Conservation (phyloP, 148 eudicot genomes). For the Rheum nobile region DNA sequence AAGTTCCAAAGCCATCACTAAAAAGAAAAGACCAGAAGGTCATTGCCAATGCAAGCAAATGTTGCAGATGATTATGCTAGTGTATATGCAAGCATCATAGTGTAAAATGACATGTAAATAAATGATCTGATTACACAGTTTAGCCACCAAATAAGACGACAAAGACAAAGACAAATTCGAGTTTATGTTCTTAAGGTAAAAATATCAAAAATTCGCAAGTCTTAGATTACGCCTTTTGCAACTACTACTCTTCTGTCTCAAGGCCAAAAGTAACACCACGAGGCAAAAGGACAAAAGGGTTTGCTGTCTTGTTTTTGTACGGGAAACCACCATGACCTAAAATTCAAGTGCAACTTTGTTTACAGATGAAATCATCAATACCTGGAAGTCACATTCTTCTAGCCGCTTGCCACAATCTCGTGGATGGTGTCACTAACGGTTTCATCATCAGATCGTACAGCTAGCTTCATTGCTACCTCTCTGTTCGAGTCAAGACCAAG, state of each 20-base stretch:
- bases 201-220: not conserved
- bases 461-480: slow-evolving; percentile 96
- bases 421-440: slow-evolving; percentile 85
- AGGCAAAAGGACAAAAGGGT: not conserved
- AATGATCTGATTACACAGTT: not conserved
- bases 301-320: not conserved
- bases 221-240: not conserved
- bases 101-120: not conserved
- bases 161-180: not conserved
- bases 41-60: no score
- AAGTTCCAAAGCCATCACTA: no score
- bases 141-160: not conserved
- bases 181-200: not conserved
- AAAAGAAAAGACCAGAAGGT: no score
- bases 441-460: slow-evolving; percentile 88
- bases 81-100: not conserved
- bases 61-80: no score
- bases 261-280: slow-evolving; percentile 4
- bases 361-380: not conserved
- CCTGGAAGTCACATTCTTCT: slow-evolving; percentile 2
- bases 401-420: slow-evolving; percentile 93
- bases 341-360: not conserved
- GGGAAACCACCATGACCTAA: not conserved
- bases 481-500: slow-evolving; percentile 69
- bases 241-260: not conserved